Evolutionary conservation across 305 asterid species (phyloP), one percentile per base, ranked within the genome.

Genomic region (Plantago lanceolata): DNA sequence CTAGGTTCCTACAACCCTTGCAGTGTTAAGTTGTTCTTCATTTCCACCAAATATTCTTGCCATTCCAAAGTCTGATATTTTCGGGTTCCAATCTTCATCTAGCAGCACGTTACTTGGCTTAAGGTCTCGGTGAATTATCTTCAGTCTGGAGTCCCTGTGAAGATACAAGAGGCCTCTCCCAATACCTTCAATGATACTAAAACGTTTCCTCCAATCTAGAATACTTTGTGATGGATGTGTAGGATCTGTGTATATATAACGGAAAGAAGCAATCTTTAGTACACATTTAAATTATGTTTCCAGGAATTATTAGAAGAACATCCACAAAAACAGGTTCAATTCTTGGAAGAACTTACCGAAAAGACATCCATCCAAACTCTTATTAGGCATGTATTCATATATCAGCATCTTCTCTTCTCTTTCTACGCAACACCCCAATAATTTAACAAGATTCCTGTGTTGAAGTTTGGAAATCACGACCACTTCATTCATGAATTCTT

Each of bases 401-500:
- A 79, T 43, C 57, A 84, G 20, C 71, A 84, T 82, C 45, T 76
- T 84, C 69, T 79, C 88, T 48, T 76, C 79, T 47, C 52, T 73
- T 65, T 81, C 88, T 1, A 74, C 71, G 43, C 84, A 84, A 31
- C 88, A 79, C 3, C 91, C 91, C 0, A 78, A 43, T 8, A 84
- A 59, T 47, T 67, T 76, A 35, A 84, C 91, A 15, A 84, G 86
- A 68, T 84, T 82, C 48, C 88, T 35, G 15, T 84, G 91, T 59
- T 84, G 86, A 64, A 84, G 84, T 63, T 84, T 84, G 21, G 86
- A 78, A 51, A 84, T 84, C 73, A 84, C 83, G 14, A 70, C 47
- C 69, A 80, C 86, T 76, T 84, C 91, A 56, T 82, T 84, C 86
- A 72, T 74, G 73, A 84, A 84, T 49, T 84, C 88, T 21, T 80